These are phyloP conservation scores for Prototheca cutis DNA, from an alignment of 163 green algal genomes.

Conservation along the genomic window DNA sequence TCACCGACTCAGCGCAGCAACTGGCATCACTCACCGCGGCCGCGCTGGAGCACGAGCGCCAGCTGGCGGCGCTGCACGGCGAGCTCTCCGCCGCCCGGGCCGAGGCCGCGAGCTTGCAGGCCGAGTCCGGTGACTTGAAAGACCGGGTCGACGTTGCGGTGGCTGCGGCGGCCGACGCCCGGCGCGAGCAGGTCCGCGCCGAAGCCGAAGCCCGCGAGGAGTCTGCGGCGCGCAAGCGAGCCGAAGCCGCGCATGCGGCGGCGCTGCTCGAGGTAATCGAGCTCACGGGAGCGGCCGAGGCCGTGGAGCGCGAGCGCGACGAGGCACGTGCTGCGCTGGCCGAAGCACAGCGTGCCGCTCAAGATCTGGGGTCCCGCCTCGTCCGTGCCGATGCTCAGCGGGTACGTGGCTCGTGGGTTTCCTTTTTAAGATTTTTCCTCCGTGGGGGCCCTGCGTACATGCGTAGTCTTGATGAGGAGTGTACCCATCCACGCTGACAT, in stretches of 20 bases:
- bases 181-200: background rate
- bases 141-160: background rate
- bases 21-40: background rate
- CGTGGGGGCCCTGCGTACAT: too few relatives aligned
- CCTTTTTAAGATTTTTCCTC: too few relatives aligned
- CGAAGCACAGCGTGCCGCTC: background rate
- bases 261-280: background rate
- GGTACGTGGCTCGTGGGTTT: too few relatives aligned
- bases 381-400: background rate
- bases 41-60: background rate
- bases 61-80: background rate
- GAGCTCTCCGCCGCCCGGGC: background rate
- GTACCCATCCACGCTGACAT: too few relatives aligned
- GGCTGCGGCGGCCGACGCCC: background rate
- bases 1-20: background rate
- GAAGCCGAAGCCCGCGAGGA: slow-evolving; percentile 1
- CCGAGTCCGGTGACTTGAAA: too few relatives aligned
- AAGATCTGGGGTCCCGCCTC: background rate
- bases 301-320: background rate
- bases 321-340: background rate
- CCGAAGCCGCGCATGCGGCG: background rate
- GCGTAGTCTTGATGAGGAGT: too few relatives aligned
- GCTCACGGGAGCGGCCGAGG: background rate
- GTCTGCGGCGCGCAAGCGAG: background rate
- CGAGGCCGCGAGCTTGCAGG: background rate